A percentile compares a stretch with the other conserved stretches of the same genome.
Evolutionary conservation across 2,329 filamentous ascomycete genomes (phyloP).

Genomic region (Colletotrichum tamarilloi): DNA sequence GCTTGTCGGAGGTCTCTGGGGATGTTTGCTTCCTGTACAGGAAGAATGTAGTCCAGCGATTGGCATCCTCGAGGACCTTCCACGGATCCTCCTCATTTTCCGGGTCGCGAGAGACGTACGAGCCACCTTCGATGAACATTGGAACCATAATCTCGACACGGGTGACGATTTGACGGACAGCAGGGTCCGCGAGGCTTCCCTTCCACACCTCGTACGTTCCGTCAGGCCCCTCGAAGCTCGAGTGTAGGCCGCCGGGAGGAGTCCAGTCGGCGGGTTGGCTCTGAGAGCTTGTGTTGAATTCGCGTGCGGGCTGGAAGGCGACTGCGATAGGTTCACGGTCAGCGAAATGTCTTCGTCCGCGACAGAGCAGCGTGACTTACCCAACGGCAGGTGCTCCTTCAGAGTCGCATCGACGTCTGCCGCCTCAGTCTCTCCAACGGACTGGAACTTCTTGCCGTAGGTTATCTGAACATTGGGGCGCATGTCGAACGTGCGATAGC

Average conservation of each 20-base stretch:
- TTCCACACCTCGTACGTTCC: constrained; percentile 87
- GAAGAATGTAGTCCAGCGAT: constrained; percentile 94
- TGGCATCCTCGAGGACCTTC: constrained; percentile 62
- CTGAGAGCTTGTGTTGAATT: constrained; percentile 66
- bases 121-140: constrained; percentile 94
- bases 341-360: not conserved
- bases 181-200: constrained; percentile 76
- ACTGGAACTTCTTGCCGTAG: constrained; percentile 77
- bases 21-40: constrained; percentile 75
- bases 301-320: constrained; percentile 71
- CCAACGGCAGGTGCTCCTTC: constrained; percentile 73
- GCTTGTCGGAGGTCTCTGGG: constrained; percentile 53
- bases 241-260: constrained; percentile 80
- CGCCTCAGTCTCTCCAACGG: constrained; percentile 75
- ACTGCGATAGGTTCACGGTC: constrained; percentile 54
- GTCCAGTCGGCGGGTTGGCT: constrained; percentile 60
- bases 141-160: constrained; percentile 87
- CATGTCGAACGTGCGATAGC: constrained; percentile 77
- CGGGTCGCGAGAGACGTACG: constrained; percentile 67
- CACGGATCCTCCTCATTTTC: constrained; percentile 50
- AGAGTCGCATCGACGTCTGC: constrained; percentile 75
- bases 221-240: constrained; percentile 70
- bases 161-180: constrained; percentile 77
- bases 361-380: constrained; percentile 53
- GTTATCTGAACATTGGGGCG: constrained; percentile 79